Base-by-base conservation (phyloP, 441 rosid genomes). In the Codiaeum variegatum region DNA sequence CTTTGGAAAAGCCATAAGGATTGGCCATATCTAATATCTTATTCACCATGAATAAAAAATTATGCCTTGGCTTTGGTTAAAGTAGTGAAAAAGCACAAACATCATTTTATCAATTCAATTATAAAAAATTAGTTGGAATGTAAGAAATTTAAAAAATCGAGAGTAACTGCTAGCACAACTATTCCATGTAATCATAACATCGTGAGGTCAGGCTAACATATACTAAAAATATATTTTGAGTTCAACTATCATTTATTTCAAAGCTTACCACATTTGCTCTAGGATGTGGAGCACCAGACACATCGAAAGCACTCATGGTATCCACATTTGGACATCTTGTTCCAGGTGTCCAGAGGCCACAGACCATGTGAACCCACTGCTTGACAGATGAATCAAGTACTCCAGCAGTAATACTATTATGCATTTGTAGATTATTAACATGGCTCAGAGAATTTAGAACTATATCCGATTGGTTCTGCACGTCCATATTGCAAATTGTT, bases 281-380 rank as follows among this genome's bases (percentile, higher is more conserved):
- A 31, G 79, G 79, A 62, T 28, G 26, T 18, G 80, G 71, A 68
- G 66, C 85, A 62, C 82, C 87, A 46, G 85, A 83, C 55, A 85
- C 88, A 73, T 85, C 88, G 75, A 85, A 85, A 62, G 88, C 83
- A 71, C 87, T 82, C 87, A 85, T 85, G 66, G 88, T 83, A 68
- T 83, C 75, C 62, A 85, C 88, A 56, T 85, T 85, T 69, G 87
- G 87, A 69, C 88, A 85, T 40, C 87, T 77, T 24, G 88, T 85
- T 62, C 80, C 85, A 38, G 88, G 84, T n/a, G 85, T 85, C 88
- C 88, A 85, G 72, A 85, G 88, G 54, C 87, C 87, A 82, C 88
- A 85, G 58, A 85, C 88, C 85, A 82, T 82, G 78, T 85, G 88
- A 73, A 85, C 79, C 88, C 88, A 85, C 73, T 83, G 88, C 81